phyloP scores from a whole-genome alignment of 139 green algal species.

The Chlamydomonas incerta region DNA sequence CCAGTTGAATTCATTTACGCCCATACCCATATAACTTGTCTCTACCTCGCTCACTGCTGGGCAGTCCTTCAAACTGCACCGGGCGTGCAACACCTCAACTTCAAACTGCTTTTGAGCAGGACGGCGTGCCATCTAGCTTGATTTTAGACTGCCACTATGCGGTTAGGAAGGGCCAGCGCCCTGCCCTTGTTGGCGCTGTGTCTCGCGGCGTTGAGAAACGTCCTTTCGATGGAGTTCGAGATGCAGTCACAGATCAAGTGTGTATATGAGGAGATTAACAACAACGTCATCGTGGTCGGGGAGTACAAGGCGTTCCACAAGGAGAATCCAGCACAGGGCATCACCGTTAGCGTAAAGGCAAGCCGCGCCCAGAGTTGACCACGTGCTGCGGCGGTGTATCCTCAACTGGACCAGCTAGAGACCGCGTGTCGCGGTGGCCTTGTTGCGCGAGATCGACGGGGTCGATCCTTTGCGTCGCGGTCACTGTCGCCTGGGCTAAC shows the following conservation, averaged over 20 bases:
- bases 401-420: too few species aligned
- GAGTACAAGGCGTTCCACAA: conserved; percentile 64
- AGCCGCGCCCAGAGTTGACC: too few species aligned
- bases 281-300: conserved; percentile 67
- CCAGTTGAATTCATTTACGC: too few species aligned
- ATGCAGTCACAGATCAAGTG: conserved; percentile 65
- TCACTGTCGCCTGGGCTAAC: too few species aligned
- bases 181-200: background rate
- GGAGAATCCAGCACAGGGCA: conserved; percentile 35
- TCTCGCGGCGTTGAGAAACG: background rate
- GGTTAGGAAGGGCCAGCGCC: background rate
- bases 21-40: too few species aligned
- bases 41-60: too few species aligned
- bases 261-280: conserved; percentile 70
- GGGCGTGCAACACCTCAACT: too few species aligned
- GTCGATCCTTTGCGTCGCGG: background rate
- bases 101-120: too few species aligned
- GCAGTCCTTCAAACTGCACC: too few species aligned
- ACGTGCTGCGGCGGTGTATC: too few species aligned
- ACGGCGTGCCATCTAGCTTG: too few species aligned
- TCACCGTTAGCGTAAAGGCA: conserved; percentile 32
- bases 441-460: background rate
- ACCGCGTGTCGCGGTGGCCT: too few species aligned
- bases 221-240: conserved; percentile 61
- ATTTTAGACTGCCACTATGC: background rate